These are phyloP conservation scores for Mucor circinelloides DNA, from an alignment of 371 early-diverging fungal species.

Conservation along the genomic window DNA sequence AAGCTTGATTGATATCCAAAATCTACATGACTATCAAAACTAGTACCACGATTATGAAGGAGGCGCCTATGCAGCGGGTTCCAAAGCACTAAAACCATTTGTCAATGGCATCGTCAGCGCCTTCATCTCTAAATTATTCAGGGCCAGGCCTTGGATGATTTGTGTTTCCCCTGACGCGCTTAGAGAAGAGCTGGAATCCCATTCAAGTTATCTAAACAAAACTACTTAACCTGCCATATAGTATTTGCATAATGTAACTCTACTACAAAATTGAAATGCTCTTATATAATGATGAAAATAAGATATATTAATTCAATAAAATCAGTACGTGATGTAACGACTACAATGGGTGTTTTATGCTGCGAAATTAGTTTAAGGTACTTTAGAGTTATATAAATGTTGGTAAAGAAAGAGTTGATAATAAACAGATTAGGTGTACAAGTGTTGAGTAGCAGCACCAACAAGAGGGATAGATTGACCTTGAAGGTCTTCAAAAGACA, in stretches of 20 bases:
- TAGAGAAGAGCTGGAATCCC: too few relatives aligned
- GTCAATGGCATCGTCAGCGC: slow-evolving; percentile 91
- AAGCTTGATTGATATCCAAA: slow-evolving; percentile 78
- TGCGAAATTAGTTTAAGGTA: not conserved
- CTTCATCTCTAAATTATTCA: too few relatives aligned
- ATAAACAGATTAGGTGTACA: slow-evolving; percentile 35
- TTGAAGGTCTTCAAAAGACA: slow-evolving; percentile 56
- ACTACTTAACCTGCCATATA: too few relatives aligned
- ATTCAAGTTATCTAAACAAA: too few relatives aligned
- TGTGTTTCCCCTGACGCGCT: too few relatives aligned
- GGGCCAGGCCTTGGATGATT: too few relatives aligned
- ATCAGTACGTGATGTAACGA: too few relatives aligned
- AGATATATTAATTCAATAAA: too few relatives aligned
- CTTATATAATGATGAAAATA: too few relatives aligned
- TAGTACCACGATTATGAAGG: slow-evolving; percentile 58
- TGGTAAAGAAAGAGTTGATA: not conserved
- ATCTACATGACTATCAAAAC: slow-evolving; percentile 81
- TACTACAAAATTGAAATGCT: too few relatives aligned
- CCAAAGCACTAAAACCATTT: slow-evolving; percentile 67
- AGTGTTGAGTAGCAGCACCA: slow-evolving; percentile 30
- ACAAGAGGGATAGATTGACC: slow-evolving; percentile 41
- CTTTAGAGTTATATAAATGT: not conserved
- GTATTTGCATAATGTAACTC: too few relatives aligned
- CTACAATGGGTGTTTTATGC: too few relatives aligned
- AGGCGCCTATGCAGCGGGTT: not conserved